Conservation (phyloP, 495 filamentous ascomycete genomes). For the Thermochaetoides thermophila region DNA sequence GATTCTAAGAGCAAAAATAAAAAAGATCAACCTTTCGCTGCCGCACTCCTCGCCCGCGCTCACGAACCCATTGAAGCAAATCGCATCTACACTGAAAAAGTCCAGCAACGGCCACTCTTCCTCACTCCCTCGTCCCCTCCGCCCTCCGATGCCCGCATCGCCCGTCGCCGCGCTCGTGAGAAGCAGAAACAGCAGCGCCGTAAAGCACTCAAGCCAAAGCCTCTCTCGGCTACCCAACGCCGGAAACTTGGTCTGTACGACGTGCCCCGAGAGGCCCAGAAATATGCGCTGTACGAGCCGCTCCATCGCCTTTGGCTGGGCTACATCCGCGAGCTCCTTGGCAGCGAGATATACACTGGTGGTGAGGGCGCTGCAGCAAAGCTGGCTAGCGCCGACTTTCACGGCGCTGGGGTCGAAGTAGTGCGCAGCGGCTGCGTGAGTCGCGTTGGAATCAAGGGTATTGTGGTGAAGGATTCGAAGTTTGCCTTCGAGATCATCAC, state of each 20-base stretch:
- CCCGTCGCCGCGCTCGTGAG: constrained; percentile 40
- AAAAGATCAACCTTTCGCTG: constrained; percentile 39
- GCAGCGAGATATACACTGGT: constrained; percentile 28
- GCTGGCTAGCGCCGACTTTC: constrained; percentile 71
- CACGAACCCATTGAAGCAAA: constrained; percentile 54
- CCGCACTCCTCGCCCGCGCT: constrained; percentile 54
- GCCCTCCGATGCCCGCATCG: constrained; percentile 46
- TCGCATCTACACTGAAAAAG: constrained; percentile 62
- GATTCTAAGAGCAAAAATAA: constrained; percentile 10
- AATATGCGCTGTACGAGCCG: constrained; percentile 61
- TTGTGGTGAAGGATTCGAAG: constrained; percentile 78
- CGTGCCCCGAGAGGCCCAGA: constrained; percentile 49
- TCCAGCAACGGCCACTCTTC: constrained; percentile 69
- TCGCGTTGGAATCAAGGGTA: constrained; percentile 68
- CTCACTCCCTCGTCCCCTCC: constrained; percentile 57
- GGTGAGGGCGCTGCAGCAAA: constrained; percentile 41
- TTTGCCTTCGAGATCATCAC: constrained; percentile 77
- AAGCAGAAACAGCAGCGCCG: constrained; percentile 43
- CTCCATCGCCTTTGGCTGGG: constrained; percentile 65
- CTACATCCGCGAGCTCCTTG: constrained; percentile 68
- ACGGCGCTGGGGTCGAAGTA: constrained; percentile 75
- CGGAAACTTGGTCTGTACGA: constrained; percentile 57
- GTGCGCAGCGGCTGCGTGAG: constrained; percentile 65
- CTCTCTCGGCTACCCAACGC: constrained; percentile 69
- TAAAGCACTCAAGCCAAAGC: constrained; percentile 49